Conservation (phyloP, 2,329 filamentous ascomycete genomes). For the Leptographium procerum region DNA sequence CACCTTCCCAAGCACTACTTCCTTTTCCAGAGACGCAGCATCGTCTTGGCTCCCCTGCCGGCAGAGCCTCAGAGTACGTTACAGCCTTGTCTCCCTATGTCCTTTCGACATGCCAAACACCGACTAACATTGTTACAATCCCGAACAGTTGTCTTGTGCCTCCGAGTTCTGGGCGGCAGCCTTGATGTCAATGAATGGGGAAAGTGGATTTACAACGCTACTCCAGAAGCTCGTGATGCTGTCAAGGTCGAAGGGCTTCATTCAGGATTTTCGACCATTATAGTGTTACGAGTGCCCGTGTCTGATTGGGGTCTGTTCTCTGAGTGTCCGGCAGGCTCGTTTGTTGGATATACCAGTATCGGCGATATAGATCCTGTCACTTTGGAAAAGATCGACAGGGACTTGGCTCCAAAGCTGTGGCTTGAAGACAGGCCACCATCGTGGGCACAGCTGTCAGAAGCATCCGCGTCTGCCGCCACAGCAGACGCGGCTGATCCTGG, state of each 20-base stretch:
- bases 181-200: slow-evolving; percentile 9
- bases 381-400: slow-evolving; percentile 6
- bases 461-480: not conserved
- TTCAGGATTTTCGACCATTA: slow-evolving; percentile 11
- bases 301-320: slow-evolving; percentile 9
- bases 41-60: slow-evolving; percentile 8
- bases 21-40: slow-evolving; percentile 8
- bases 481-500: not conserved
- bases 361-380: slow-evolving; percentile 4
- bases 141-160: slow-evolving; percentile 10
- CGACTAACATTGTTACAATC: not conserved
- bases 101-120: not conserved
- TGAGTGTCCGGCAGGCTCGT: slow-evolving; percentile 9
- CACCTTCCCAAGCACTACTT: slow-evolving; percentile 10
- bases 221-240: slow-evolving; percentile 1
- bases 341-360: slow-evolving; percentile 11
- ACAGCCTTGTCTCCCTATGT: not conserved
- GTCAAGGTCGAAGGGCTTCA: slow-evolving; percentile 11
- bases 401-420: slow-evolving; percentile 11
- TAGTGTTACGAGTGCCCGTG: slow-evolving; percentile 10
- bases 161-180: slow-evolving; percentile 8
- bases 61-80: slow-evolving; percentile 8
- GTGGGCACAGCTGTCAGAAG: not conserved
- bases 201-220: slow-evolving; percentile 12
- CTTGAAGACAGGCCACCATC: not conserved